These are phyloP conservation scores for Erythrobasidium hasegawianum DNA, from an alignment of 1,284 basidiomycete genomes.

Conservation along the genomic window DNA sequence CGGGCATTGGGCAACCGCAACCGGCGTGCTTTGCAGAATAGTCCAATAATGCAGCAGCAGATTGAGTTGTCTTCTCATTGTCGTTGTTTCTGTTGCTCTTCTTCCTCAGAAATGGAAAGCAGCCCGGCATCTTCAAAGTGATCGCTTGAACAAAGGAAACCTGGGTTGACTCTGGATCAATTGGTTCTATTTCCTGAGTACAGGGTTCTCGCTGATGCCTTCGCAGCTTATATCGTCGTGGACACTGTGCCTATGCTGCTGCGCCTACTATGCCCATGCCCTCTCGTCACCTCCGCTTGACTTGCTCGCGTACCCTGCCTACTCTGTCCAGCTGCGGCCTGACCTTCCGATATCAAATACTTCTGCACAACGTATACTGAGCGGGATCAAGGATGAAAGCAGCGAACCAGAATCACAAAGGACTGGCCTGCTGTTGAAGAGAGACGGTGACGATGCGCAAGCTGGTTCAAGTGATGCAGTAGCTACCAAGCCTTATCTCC, in stretches of 20 bases:
- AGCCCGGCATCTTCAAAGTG: conserved; percentile 19
- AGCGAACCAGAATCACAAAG: neutral
- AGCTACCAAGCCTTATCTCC: conserved; percentile 22
- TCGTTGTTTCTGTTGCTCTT: neutral
- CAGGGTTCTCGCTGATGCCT: too few relatives aligned
- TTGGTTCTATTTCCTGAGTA: too few relatives aligned
- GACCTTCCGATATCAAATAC: conserved; percentile 39
- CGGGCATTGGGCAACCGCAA: too few relatives aligned
- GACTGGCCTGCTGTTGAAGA: neutral
- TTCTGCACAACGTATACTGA: conserved; percentile 28
- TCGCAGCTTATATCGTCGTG: too few relatives aligned
- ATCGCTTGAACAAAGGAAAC: too few relatives aligned
- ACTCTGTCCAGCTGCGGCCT: conserved; percentile 34
- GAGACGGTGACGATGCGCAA: too few relatives aligned
- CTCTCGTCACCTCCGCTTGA: conserved; percentile 43
- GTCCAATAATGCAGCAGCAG: neutral
- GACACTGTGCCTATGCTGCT: neutral
- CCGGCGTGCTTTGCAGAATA: too few relatives aligned
- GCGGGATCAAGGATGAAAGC: neutral
- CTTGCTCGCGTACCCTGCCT: conserved; percentile 40
- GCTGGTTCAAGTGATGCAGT: neutral
- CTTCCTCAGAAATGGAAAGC: conserved; percentile 19
- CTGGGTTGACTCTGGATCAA: too few relatives aligned
- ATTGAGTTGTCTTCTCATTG: neutral
- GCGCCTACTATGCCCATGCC: conserved; percentile 1